A percentile compares a stretch with the other conserved stretches of the same genome.
phyloP scores from a whole-genome alignment of 192 early-diverging fungal species.

The Lunasporangiospora selenospora region DNA sequence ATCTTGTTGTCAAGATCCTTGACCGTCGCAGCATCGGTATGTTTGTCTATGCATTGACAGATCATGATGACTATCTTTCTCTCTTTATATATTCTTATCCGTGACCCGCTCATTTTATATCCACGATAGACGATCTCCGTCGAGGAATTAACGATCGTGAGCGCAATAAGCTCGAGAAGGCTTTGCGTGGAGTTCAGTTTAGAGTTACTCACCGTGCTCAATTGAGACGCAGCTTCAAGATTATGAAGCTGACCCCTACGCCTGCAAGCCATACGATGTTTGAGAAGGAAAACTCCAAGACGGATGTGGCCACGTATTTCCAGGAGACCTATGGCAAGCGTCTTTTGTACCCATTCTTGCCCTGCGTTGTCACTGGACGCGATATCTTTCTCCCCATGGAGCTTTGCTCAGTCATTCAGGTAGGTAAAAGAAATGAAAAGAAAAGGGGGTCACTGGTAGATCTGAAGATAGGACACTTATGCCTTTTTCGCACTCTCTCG shows the following conservation, averaged over 20 bases:
- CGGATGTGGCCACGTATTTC: constrained; percentile 82
- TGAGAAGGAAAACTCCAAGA: constrained; percentile 61
- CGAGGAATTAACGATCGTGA: constrained; percentile 54
- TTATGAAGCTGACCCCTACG: constrained; percentile 68
- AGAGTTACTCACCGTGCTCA: constrained; percentile 69
- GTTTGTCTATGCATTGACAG: no score
- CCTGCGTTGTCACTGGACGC: constrained; percentile 77
- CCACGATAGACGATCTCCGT: constrained; percentile 52
- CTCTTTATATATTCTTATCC: no score
- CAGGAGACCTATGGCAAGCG: constrained; percentile 70
- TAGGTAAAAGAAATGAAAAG: not conserved
- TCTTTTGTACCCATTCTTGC: constrained; percentile 81
- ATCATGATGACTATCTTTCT: no score
- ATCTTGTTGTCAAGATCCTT: constrained; percentile 74
- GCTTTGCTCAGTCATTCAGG: constrained; percentile 77
- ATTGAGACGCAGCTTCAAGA: constrained; percentile 75
- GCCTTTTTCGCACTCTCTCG: not conserved
- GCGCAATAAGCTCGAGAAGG: constrained; percentile 54
- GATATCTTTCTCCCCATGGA: constrained; percentile 89
- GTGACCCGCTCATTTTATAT: not conserved
- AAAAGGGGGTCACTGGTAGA: no score
- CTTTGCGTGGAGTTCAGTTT: constrained; percentile 60
- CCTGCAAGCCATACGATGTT: constrained; percentile 79
- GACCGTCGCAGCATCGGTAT: constrained; percentile 48
- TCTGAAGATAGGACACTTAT: no score